These are phyloP conservation scores for Arthonia radiata DNA, from an alignment of 495 filamentous ascomycete species.

Conservation along the genomic window DNA sequence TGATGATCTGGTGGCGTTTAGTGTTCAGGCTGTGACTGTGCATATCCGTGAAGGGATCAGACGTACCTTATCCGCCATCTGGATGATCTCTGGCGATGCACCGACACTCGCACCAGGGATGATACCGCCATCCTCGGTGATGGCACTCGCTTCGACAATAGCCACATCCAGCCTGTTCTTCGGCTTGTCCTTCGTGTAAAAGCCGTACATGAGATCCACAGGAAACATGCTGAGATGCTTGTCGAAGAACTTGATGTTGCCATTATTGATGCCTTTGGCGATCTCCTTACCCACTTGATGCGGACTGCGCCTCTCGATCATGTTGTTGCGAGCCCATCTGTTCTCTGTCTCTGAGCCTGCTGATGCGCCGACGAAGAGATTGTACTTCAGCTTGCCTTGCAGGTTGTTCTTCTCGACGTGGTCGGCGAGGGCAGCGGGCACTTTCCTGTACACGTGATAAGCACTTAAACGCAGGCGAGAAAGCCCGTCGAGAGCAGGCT, in stretches of 20 bases:
- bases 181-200: slow-evolving; percentile 54
- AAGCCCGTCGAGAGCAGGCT: too few species aligned
- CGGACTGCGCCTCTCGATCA: slow-evolving; percentile 67
- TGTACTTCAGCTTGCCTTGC: slow-evolving; percentile 63
- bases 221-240: slow-evolving; percentile 90
- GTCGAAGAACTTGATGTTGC: slow-evolving; percentile 78
- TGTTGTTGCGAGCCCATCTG: slow-evolving; percentile 62
- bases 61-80: slow-evolving; percentile 59
- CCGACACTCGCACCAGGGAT: slow-evolving; percentile 74
- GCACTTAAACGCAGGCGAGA: too few species aligned
- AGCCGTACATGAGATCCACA: slow-evolving; percentile 59
- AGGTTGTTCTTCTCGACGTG: slow-evolving; percentile 77
- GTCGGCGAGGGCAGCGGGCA: slow-evolving; percentile 64
- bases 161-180: slow-evolving; percentile 56
- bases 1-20: slow-evolving; percentile 33
- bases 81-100: slow-evolving; percentile 63
- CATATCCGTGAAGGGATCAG: neutral
- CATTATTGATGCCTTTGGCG: slow-evolving; percentile 72
- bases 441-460: slow-evolving; percentile 19
- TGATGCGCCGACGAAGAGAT: slow-evolving; percentile 69
- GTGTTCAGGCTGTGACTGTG: slow-evolving; percentile 2
- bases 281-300: slow-evolving; percentile 88
- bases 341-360: slow-evolving; percentile 82
- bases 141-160: slow-evolving; percentile 68
- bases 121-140: slow-evolving; percentile 81